phyloP scores from a whole-genome alignment of 805 yeast genomes.

The Yarrowia yakushimensis region DNA sequence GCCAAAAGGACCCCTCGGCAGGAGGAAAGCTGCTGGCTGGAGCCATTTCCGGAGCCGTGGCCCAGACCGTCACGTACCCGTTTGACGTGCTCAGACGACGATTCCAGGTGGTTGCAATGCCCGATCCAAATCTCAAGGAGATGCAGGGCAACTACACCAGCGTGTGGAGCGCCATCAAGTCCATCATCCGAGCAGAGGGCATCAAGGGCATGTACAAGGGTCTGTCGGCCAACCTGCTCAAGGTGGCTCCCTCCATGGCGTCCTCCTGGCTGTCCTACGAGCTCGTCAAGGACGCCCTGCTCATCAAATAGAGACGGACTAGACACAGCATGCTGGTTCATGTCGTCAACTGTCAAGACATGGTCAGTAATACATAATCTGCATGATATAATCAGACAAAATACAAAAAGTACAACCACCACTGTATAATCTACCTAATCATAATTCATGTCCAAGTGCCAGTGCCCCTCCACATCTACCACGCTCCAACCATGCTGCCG shows the following conservation, averaged over 20 bases:
- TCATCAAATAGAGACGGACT: slow-evolving; percentile 2
- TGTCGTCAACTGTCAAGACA: too few species aligned
- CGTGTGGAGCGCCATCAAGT: slow-evolving; percentile 65
- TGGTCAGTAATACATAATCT: not conserved
- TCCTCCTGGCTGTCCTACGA: slow-evolving; percentile 92
- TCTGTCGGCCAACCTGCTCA: slow-evolving; percentile 67
- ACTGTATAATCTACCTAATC: not conserved
- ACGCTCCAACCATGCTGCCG: slow-evolving; percentile 21
- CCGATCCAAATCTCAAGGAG: slow-evolving; percentile 55
- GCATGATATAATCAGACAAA: not conserved
- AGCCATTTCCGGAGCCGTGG: slow-evolving; percentile 82
- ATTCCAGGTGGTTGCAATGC: slow-evolving; percentile 84
- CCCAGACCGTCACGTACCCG: slow-evolving; percentile 88
- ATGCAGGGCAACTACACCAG: slow-evolving; percentile 49
- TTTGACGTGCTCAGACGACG: slow-evolving; percentile 84
- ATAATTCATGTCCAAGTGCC: slow-evolving; percentile 16
- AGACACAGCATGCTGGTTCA: slow-evolving; percentile 2
- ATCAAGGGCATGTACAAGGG: slow-evolving; percentile 70
- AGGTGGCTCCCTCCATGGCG: slow-evolving; percentile 94
- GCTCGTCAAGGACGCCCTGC: slow-evolving; percentile 47
- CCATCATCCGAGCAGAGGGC: slow-evolving; percentile 74
- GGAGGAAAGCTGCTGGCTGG: slow-evolving; percentile 68
- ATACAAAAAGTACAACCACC: not conserved
- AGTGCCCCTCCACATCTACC: not conserved
- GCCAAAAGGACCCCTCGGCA: slow-evolving; percentile 41